Base-by-base conservation (phyloP, 2,329 filamentous ascomycete genomes). In the Elsinoe perseae region DNA sequence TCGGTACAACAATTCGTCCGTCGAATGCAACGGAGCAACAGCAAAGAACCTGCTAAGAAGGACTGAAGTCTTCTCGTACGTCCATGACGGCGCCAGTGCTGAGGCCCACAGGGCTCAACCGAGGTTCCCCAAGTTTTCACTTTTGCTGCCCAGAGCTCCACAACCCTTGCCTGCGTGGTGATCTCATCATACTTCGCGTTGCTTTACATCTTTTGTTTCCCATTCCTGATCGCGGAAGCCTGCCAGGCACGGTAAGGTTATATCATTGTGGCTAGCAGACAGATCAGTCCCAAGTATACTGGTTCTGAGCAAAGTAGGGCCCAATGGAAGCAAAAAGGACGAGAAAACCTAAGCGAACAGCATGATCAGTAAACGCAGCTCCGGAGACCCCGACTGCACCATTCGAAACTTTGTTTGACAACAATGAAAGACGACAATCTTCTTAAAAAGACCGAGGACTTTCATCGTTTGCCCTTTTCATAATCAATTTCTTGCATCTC, bases 361-460 rank as follows among this genome's bases (percentile, higher is more conserved):
- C 40, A 23, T 43, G 40, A 43, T 43, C 40, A 43, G 40, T 43
- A 43, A 43, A 43, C 40, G 40, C 40, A 14, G 18, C 9, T 23
- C 16, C 40, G 40, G 40, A 18, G 16, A 43, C 40, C 18, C 40
- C 40, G 40, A 43, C 40, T 23, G 40, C 40, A 43, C 40, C 16
- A 6, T 23, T 21, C n/a, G 32, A 23, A 43, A 43, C 40, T 43
- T 20, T 43, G 40, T 43, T 43, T 43, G 40, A 43, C 40, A 23
- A 23, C 40, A 43, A 10, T 43, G 40, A 4, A 21, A 10, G 18
- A 23, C 20, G 23, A 44, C 40, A 44, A 12, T 44, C 40, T 44
- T n/a, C n/a, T 44, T 12, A 44, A 36, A 36, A 36, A 44, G 40
- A 44, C 16, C 38, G 25, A 44, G 23, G 40, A 44, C 40, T 44